phyloP scores from a whole-genome alignment of 192 early-diverging fungal genomes.

The Entrophospora sp. region DNA sequence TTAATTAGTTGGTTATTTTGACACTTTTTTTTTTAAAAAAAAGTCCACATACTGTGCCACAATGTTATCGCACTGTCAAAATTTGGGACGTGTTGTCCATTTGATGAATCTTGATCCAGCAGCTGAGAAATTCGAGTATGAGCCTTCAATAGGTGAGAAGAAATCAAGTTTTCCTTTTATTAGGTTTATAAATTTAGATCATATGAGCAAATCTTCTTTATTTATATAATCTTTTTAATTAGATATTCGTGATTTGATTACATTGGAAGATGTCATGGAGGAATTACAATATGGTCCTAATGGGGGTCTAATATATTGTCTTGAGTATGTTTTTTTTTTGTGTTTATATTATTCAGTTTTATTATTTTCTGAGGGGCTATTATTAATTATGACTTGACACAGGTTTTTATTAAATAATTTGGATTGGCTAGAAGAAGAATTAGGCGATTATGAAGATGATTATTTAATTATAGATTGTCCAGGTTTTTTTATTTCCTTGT shows the following conservation, averaged over 20 bases:
- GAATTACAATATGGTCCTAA: constrained; percentile 97
- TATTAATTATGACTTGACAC: neutral
- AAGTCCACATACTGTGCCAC: constrained; percentile 91
- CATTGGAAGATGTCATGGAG: constrained; percentile 97
- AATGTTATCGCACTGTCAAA: constrained; percentile 89
- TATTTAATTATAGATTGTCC: constrained; percentile 97
- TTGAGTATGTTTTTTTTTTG: constrained; percentile 56
- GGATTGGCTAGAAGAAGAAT: constrained; percentile 94
- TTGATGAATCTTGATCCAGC: constrained; percentile 97
- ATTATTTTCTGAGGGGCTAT: neutral
- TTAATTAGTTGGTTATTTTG: neutral
- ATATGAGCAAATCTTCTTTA: no score
- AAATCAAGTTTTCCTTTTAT: no score
- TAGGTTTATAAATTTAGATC: no score
- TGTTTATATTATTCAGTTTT: neutral
- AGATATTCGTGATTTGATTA: constrained; percentile 93
- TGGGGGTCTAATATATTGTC: constrained; percentile 92
- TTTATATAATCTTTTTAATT: no score
- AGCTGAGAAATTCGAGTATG: constrained; percentile 92
- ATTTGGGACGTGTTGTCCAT: constrained; percentile 72
- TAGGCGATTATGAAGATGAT: constrained; percentile 87
- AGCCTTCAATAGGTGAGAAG: constrained; percentile 75
- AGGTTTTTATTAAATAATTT: constrained; percentile 87
- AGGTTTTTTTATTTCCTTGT: constrained; percentile 20
- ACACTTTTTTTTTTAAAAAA: neutral